phyloP scores from a whole-genome alignment of 495 filamentous ascomycete species.

The Penicillium angulare region DNA sequence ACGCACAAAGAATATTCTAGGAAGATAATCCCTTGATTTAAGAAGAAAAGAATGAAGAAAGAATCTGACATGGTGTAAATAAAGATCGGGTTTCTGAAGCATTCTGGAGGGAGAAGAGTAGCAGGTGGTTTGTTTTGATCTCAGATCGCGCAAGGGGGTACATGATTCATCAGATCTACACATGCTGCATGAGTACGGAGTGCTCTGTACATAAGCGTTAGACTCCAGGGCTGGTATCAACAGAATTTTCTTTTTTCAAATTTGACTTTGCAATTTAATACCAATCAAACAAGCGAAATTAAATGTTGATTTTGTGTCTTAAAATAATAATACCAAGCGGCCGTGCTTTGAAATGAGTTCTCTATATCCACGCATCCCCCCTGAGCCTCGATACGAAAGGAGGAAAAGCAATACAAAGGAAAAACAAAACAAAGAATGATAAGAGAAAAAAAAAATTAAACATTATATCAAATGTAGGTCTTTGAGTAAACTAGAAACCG shows the following conservation, averaged over 20 bases:
- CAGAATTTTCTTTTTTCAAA: neutral
- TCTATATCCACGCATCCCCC: neutral
- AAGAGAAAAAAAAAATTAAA: neutral
- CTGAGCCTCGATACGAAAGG: neutral
- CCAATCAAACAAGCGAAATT: neutral
- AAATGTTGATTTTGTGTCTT: neutral
- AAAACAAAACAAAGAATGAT: neutral
- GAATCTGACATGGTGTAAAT: neutral
- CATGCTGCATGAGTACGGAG: too few species aligned
- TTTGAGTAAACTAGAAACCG: neutral
- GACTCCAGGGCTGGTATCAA: too few species aligned
- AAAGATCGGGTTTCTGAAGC: neutral
- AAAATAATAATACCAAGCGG: neutral
- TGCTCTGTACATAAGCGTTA: too few species aligned
- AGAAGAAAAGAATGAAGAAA: neutral
- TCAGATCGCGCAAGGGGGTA: constrained; percentile 19
- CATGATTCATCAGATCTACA: constrained; percentile 18
- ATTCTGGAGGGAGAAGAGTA: neutral
- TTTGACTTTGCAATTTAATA: neutral
- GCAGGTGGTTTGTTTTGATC: constrained; percentile 13
- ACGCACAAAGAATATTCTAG: constrained; percentile 4
- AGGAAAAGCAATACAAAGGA: neutral
- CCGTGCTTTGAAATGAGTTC: neutral
- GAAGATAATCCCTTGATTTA: neutral
- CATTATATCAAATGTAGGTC: too few species aligned